phyloP scores from a whole-genome alignment of 805 yeast genomes.

The Metschnikowia cerradonensis region DNA sequence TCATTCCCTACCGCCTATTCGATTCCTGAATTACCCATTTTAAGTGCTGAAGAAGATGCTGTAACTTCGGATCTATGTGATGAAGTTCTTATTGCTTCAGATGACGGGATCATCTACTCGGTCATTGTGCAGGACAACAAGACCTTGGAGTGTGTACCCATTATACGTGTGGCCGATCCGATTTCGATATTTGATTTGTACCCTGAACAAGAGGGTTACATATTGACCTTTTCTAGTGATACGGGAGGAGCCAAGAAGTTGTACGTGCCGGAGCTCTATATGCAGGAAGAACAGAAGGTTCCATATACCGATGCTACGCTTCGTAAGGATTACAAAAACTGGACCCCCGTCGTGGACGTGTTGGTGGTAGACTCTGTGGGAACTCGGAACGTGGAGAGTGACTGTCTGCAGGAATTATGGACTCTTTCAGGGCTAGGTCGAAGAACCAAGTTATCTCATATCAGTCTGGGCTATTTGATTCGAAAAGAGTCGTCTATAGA shows the following conservation, averaged over 20 bases:
- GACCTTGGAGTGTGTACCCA: conserved; percentile 21
- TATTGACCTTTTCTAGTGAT: conserved; percentile 38
- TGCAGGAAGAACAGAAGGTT: conserved; percentile 5
- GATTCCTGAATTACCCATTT: conserved; percentile 22
- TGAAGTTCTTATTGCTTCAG: conserved; percentile 32
- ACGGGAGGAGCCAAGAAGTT: conserved; percentile 37
- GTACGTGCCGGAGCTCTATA: conserved; percentile 15
- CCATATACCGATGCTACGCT: conserved; percentile 23
- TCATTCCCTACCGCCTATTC: conserved; percentile 41
- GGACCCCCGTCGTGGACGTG: conserved; percentile 48
- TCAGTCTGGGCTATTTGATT: conserved; percentile 31
- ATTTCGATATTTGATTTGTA: conserved; percentile 25
- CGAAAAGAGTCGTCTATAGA: conserved; percentile 23
- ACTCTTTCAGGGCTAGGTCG: conserved; percentile 35
- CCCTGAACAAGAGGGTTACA: conserved; percentile 15
- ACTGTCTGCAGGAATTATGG: conserved; percentile 40
- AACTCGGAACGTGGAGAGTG: conserved; percentile 17
- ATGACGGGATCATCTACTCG: conserved; percentile 32
- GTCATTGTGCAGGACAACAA: conserved; percentile 21
- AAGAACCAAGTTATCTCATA: conserved; percentile 29
- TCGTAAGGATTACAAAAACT: conserved; percentile 34
- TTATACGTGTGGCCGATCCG: conserved; percentile 34
- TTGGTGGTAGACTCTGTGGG: conserved; percentile 28
- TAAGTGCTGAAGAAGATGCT: background rate
- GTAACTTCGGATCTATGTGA: conserved; percentile 13